Evolutionary conservation across 2,329 filamentous ascomycete species (phyloP), one percentile per base, ranked within the genome.

Genomic region (Byssothecium circinans): DNA sequence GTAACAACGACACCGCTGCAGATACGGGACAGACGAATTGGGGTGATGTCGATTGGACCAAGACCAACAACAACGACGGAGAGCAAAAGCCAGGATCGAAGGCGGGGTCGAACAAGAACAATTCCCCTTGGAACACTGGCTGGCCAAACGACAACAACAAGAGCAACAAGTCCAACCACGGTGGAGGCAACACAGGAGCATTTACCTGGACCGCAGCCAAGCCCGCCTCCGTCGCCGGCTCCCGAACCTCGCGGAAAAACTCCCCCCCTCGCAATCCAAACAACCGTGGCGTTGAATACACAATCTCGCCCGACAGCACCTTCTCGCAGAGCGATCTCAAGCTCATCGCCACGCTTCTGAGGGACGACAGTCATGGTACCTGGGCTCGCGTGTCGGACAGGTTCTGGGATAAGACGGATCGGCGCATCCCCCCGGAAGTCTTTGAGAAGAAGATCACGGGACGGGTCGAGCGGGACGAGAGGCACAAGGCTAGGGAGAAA

Each of bases 391-490:
- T 81, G 2, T 74, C 75, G 38, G 74, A 71, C 42, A 64, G 67
- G 19, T 81, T 81, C 66, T 74, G 67, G 44, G 76, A 79, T 44
- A 72, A 72, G 61, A 81, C 77, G 1, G 78, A 78, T 2, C 67
- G 75, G 33, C 62, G 67, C 3, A 54, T 80, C 20, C 67, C 72
- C 52, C 68, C 74, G 1, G 69, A 75, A 3, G 69, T 75, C 18
- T 68, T 78, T 27, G 64, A 69, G 54, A 67, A 71, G 50, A 77
- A 75, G 60, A 67, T 78, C 39, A 62, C 57, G 0, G 65, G 65
- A 2, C 18, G 14, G 7, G 40, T 39, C 2, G 18, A 39, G 22
- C 36, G 36, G 14, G 36, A 42, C 18, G 27, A 42, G 19, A 4
- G 25, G n/a, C 17, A 20, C 12, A 33, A 32, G 22, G 29, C 6